phyloP scores from a whole-genome alignment of 148 eudicot species.

The Silene uniflora region DNA sequence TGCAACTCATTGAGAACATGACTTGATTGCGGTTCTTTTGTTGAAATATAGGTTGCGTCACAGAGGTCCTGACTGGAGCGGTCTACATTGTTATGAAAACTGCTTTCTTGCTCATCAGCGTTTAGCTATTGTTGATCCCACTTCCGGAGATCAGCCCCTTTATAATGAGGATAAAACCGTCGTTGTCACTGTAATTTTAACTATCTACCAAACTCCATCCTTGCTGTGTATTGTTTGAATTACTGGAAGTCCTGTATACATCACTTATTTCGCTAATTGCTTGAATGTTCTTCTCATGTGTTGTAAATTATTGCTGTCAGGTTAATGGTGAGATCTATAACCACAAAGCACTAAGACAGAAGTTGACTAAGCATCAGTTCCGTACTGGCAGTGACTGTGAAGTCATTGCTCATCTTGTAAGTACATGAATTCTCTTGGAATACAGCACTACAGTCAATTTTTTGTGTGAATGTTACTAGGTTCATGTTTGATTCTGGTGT shows the following conservation, averaged over 20 bases:
- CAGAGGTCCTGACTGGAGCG: slow-evolving; percentile 99
- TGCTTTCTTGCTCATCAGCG: slow-evolving; percentile 96
- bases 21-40: slow-evolving; percentile 11
- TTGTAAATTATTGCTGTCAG: slow-evolving; percentile 33
- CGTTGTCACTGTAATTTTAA: slow-evolving; percentile 63
- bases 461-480: too few species aligned
- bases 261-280: neutral
- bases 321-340: slow-evolving; percentile 93
- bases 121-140: slow-evolving; percentile 95
- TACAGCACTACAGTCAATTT: too few species aligned
- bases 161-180: slow-evolving; percentile 88
- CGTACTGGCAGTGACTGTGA: slow-evolving; percentile 92
- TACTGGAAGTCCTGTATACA: too few species aligned
- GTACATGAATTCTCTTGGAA: slow-evolving; percentile 17
- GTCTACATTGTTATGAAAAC: slow-evolving; percentile 68
- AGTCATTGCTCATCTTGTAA: slow-evolving; percentile 92
- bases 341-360: slow-evolving; percentile 62
- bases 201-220: neutral
- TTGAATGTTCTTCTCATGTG: neutral
- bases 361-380: slow-evolving; percentile 61
- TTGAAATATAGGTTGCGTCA: slow-evolving; percentile 64
- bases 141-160: slow-evolving; percentile 97
- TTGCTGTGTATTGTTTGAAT: neutral
- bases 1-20: neutral
- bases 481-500: neutral